A percentile compares a stretch with the other conserved stretches of the same genome.
Conservation (phyloP, 306 rosid species). For the Gleditsia sinensis region DNA sequence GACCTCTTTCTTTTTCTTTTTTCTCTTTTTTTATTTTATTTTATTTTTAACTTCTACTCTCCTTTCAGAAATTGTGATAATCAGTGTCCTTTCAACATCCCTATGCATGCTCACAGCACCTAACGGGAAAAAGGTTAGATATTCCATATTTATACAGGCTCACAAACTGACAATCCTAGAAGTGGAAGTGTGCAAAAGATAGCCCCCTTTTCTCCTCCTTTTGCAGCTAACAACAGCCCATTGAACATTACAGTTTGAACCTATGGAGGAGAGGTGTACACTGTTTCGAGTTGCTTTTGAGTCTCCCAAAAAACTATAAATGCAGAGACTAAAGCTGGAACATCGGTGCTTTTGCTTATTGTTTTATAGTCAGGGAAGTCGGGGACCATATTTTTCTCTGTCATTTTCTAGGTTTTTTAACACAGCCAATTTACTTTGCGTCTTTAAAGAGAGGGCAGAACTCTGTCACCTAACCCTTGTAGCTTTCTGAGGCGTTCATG, state of each 20-base stretch:
- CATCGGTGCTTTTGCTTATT: conserved; percentile 53
- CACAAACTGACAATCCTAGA: conserved; percentile 74
- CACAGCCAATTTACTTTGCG: conserved; percentile 56
- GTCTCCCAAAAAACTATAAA: conserved; percentile 68
- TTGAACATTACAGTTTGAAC: conserved; percentile 54
- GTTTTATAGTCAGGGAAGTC: conserved; percentile 47
- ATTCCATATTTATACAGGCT: conserved; percentile 45
- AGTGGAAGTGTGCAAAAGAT: conserved; percentile 85
- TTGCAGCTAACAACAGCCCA: conserved; percentile 50
- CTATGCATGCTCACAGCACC: conserved; percentile 43
- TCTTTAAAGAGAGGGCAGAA: conserved; percentile 59
- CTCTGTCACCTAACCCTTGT: conserved; percentile 55
- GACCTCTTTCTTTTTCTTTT: not conserved
- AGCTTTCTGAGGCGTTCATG: conserved; percentile 55
- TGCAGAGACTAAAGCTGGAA: conserved; percentile 72
- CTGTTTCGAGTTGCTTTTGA: conserved; percentile 60
- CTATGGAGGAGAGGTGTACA: conserved; percentile 47
- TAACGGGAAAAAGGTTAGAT: conserved; percentile 48
- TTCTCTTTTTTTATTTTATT: not conserved
- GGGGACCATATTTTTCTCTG: conserved; percentile 68
- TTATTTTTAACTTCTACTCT: not conserved
- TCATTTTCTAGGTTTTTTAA: conserved; percentile 47
- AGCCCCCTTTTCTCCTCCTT: conserved; percentile 59
- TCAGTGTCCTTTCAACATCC: conserved; percentile 76
- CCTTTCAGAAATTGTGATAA: conserved; percentile 47